Conservation (phyloP, 768 basidiomycete species). For the Scleroderma citrinum region DNA sequence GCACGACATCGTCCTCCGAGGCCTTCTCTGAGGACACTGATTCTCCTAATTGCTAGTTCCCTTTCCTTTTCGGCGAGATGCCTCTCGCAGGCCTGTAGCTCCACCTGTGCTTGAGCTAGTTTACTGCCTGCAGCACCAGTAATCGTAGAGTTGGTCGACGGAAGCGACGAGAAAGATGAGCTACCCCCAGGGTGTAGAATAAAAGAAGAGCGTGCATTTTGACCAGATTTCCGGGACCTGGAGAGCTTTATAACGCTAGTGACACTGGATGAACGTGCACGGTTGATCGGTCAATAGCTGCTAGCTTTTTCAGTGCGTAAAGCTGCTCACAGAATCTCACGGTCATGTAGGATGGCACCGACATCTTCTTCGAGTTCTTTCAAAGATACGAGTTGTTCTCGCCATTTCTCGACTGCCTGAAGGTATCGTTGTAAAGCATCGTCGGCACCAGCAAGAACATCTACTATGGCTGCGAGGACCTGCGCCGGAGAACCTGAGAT, state of each 20-base stretch:
- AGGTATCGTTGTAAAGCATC: constrained; percentile 62
- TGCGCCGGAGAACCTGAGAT: constrained; percentile 9
- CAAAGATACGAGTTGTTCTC: constrained; percentile 51
- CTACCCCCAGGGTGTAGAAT: constrained; percentile 20
- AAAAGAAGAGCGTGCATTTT: constrained; percentile 33
- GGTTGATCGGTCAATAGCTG: neutral
- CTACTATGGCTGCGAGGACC: constrained; percentile 39
- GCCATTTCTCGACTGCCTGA: constrained; percentile 58
- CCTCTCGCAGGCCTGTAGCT: constrained; percentile 77
- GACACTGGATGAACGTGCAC: constrained; percentile 39
- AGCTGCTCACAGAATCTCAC: constrained; percentile 70
- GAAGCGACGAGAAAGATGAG: constrained; percentile 41
- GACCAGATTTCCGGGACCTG: constrained; percentile 42
- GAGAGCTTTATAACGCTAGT: constrained; percentile 77
- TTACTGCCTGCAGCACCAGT: constrained; percentile 33
- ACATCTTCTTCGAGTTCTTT: constrained; percentile 72
- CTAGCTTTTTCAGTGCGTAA: neutral
- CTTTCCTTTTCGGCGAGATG: constrained; percentile 66
- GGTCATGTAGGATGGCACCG: constrained; percentile 59
- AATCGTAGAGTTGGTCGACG: constrained; percentile 24
- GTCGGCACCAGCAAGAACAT: constrained; percentile 56
- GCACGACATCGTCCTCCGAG: constrained; percentile 58
- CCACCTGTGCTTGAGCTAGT: constrained; percentile 60
- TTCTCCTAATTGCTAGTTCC: constrained; percentile 48
- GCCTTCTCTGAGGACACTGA: constrained; percentile 55